Conservation (phyloP, 495 filamentous ascomycete genomes). For the Xeromyces bisporus region DNA sequence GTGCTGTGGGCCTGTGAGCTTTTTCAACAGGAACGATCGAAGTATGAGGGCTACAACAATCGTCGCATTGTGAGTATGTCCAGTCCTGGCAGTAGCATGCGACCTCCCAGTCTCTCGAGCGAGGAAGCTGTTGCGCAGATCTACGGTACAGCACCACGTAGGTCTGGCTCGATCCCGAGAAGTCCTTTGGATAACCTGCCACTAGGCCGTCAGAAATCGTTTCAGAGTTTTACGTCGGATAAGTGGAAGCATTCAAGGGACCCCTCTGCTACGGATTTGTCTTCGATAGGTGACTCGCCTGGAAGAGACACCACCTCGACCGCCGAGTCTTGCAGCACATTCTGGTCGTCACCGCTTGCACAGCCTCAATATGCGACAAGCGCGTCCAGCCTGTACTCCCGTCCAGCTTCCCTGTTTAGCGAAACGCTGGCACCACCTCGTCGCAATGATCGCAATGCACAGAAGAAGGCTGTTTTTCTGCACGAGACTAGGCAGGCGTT, state of each 20-base stretch:
- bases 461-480: constrained; percentile 51
- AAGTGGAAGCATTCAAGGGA: constrained; percentile 39
- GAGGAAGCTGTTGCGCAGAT: constrained; percentile 24
- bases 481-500: constrained; percentile 60
- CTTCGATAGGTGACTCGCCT: constrained; percentile 43
- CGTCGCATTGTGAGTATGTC: constrained; percentile 30
- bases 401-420: constrained; percentile 29
- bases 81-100: constrained; percentile 17
- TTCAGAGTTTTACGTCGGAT: constrained; percentile 51
- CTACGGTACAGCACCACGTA: constrained; percentile 16
- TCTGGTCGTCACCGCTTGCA: constrained; percentile 65
- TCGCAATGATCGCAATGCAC: constrained; percentile 19
- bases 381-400: constrained; percentile 35
- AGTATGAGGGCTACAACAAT: constrained; percentile 48
- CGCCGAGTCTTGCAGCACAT: constrained; percentile 64
- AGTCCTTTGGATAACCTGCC: constrained; percentile 18
- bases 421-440: constrained; percentile 19
- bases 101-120: constrained; percentile 37
- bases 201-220: constrained; percentile 29
- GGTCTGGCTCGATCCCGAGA: constrained; percentile 25
- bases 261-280: constrained; percentile 30
- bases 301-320: constrained; percentile 37
- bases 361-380: constrained; percentile 47
- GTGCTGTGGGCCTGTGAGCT: constrained; percentile 88
- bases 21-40: constrained; percentile 60